Evolutionary conservation across 352 stramenopile genomes (phyloP).

Genomic region (Ophiocytium majus): DNA sequence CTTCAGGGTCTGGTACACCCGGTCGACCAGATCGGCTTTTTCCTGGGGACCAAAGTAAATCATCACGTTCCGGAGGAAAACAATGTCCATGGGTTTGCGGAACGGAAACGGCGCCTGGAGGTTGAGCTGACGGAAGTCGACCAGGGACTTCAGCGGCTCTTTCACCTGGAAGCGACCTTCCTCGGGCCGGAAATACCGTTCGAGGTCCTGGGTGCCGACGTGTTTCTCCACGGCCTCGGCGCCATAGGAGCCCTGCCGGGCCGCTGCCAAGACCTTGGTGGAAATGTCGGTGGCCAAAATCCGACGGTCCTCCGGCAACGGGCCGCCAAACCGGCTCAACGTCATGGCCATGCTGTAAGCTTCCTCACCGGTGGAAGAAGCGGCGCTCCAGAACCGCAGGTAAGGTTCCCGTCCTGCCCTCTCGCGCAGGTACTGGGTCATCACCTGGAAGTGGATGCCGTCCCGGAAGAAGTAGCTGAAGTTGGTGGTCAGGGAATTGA

Average conservation of each 20-base stretch:
- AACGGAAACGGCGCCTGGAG: neutral
- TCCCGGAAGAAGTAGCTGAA: too few relatives aligned
- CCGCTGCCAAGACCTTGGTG: neutral
- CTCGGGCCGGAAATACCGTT: neutral
- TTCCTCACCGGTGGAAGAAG: neutral
- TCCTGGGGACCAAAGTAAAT: constrained; percentile 16
- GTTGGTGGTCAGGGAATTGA: too few relatives aligned
- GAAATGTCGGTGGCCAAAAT: neutral
- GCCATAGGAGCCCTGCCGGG: neutral
- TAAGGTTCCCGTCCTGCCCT: too few relatives aligned
- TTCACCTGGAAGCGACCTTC: neutral
- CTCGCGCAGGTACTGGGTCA: too few relatives aligned
- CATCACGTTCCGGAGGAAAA: neutral
- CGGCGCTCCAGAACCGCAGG: neutral
- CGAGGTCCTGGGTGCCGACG: neutral
- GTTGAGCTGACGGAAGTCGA: neutral
- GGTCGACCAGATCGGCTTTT: too few relatives aligned
- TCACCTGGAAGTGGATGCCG: too few relatives aligned
- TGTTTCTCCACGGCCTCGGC: neutral
- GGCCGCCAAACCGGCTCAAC: neutral
- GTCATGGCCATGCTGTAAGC: neutral
- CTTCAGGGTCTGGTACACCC: too few relatives aligned
- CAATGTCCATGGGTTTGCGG: neutral
- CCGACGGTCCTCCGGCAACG: too few relatives aligned
- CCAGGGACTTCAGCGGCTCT: neutral